Evolutionary conservation across 345 rosid genomes (phyloP).

Genomic region (Excoecaria cochinchinensis): DNA sequence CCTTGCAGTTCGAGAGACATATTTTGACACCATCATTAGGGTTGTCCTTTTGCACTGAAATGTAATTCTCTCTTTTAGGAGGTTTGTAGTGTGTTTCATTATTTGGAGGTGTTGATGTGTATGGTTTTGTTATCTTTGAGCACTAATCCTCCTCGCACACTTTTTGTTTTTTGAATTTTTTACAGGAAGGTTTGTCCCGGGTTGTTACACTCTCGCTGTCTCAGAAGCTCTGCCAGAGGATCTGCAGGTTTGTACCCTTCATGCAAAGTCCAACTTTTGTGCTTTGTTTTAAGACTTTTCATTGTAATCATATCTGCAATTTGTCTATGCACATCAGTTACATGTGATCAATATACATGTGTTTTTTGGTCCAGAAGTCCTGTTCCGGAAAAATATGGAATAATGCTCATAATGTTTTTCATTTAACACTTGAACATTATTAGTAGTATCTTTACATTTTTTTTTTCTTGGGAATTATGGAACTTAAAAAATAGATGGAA

Average conservation of each 20-base stretch:
- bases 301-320: not conserved
- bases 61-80: not conserved
- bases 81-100: not conserved
- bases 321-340: not conserved
- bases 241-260: conserved; percentile 55
- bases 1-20: not conserved
- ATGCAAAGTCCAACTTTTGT: not conserved
- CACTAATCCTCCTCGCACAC: not conserved
- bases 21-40: not conserved
- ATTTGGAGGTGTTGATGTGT: not conserved
- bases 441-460: not conserved
- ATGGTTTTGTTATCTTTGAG: not conserved
- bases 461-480: not conserved
- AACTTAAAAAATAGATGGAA: not conserved
- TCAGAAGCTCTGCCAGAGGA: conserved; percentile 81
- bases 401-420: not conserved
- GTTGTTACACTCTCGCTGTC: conserved; percentile 84
- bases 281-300: not conserved
- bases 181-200: conserved; percentile 81
- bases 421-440: not conserved
- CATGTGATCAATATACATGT: not conserved
- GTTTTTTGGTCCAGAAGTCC: not conserved
- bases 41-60: not conserved
- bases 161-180: not conserved
- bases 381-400: not conserved